Percentiles rank a stretch among this genome's conserved stretches.
phyloP scores from a whole-genome alignment of 1,284 basidiomycete genomes.

The Papiliotrema laurentii region DNA sequence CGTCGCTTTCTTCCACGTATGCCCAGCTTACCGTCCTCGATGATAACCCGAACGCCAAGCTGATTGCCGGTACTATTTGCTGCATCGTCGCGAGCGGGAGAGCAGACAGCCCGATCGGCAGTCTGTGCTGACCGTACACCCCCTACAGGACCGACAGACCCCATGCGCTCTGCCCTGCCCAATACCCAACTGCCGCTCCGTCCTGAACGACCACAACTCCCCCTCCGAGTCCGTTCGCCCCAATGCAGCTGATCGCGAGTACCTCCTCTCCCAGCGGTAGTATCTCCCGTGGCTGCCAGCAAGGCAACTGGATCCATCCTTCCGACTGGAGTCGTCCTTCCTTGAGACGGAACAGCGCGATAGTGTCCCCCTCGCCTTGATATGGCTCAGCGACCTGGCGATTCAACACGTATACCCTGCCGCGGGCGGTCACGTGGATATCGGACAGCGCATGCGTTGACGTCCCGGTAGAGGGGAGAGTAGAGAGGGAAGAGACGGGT shows the following conservation, averaged over 20 bases:
- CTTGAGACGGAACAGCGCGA: background rate
- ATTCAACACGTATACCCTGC: conserved; percentile 4
- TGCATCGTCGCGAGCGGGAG: too few species aligned
- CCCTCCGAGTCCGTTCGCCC: conserved; percentile 1
- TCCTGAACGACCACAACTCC: conserved; percentile 2
- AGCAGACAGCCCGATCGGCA: too few species aligned
- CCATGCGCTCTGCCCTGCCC: conserved; percentile 2
- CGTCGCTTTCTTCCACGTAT: too few species aligned
- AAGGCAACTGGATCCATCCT: conserved; percentile 2
- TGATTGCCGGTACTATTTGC: too few species aligned
- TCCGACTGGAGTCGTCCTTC: background rate
- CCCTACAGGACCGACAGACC: too few species aligned
- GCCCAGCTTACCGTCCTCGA: too few species aligned
- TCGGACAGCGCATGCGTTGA: conserved; percentile 5
- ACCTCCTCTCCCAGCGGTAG: background rate
- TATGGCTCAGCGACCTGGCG: conserved; percentile 1
- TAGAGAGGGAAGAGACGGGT: background rate
- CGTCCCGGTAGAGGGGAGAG: background rate
- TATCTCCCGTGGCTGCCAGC: conserved; percentile 8
- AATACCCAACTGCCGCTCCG: background rate
- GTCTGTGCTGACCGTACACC: too few species aligned
- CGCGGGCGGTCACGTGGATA: background rate
- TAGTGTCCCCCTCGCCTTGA: conserved; percentile 1
- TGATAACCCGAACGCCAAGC: too few species aligned
- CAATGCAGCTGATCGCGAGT: conserved; percentile 3